These are phyloP conservation scores for Blastocystis hominis DNA, from an alignment of 352 stramenopile species.

Conservation along the genomic window DNA sequence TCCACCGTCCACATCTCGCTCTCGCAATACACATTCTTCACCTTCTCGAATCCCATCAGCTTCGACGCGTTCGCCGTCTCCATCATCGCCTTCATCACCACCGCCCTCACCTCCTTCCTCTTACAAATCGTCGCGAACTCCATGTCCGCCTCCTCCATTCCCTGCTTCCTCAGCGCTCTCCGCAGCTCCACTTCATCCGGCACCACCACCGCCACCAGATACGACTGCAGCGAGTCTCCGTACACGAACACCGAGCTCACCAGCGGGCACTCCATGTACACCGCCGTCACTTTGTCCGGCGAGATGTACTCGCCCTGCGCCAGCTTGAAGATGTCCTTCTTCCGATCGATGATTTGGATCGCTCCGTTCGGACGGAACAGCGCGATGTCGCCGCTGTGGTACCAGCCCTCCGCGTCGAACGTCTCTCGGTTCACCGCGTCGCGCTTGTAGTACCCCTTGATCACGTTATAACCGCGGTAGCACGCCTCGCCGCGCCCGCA, in stretches of 20 bases:
- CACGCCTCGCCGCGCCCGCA: conserved; percentile 69
- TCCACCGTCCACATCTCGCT: conserved; percentile 75
- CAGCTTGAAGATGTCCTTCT: conserved; percentile 79
- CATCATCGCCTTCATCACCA: conserved; percentile 72
- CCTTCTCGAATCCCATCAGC: conserved; percentile 81
- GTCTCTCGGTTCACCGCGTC: conserved; percentile 77
- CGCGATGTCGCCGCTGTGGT: conserved; percentile 70
- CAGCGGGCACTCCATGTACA: conserved; percentile 60
- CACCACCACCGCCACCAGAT: conserved; percentile 82
- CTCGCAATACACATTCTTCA: conserved; percentile 76
- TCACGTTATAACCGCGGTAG: conserved; percentile 72
- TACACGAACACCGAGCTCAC: conserved; percentile 74
- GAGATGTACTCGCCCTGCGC: conserved; percentile 74
- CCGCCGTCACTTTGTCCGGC: conserved; percentile 69
- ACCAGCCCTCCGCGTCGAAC: conserved; percentile 68
- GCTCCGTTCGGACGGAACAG: conserved; percentile 66
- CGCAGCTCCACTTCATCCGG: conserved; percentile 76
- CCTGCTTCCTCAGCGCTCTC: conserved; percentile 68
- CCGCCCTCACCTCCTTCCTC: conserved; percentile 63
- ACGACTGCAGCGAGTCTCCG: conserved; percentile 84
- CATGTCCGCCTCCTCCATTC: conserved; percentile 60
- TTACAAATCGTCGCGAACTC: conserved; percentile 63
- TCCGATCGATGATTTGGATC: conserved; percentile 72
- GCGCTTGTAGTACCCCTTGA: conserved; percentile 87
- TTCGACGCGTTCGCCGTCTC: conserved; percentile 66